Evolutionary conservation across 2,329 filamentous ascomycete genomes (phyloP).

Genomic region (Aspergillus cejpii): DNA sequence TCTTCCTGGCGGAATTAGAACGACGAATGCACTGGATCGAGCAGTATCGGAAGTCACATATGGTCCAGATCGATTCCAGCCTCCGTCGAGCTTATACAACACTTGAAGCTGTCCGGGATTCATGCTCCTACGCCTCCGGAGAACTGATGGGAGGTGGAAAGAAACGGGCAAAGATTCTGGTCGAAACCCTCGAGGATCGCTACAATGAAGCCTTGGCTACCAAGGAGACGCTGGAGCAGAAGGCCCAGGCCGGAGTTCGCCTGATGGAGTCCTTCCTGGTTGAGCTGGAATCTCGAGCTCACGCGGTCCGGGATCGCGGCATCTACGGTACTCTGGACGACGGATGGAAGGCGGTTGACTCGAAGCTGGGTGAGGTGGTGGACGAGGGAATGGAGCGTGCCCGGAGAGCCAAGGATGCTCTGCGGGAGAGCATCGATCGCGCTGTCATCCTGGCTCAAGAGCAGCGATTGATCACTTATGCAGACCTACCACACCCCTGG

Average conservation of each 20-base stretch:
- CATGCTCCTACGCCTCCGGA: slow-evolving; percentile 83
- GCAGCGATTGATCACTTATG: slow-evolving; percentile 76
- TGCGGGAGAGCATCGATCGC: slow-evolving; percentile 77
- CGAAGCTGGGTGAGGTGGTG: slow-evolving; percentile 67
- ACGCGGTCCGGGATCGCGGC: slow-evolving; percentile 71
- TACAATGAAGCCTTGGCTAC: slow-evolving; percentile 81
- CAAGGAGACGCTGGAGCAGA: slow-evolving; percentile 83
- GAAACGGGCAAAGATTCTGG: slow-evolving; percentile 75
- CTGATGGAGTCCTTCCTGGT: slow-evolving; percentile 77
- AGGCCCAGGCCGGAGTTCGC: slow-evolving; percentile 78
- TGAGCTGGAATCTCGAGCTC: slow-evolving; percentile 76
- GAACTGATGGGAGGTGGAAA: slow-evolving; percentile 83
- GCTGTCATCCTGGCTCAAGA: slow-evolving; percentile 70
- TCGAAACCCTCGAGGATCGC: slow-evolving; percentile 80
- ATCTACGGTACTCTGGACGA: slow-evolving; percentile 72
- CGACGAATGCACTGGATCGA: slow-evolving; percentile 82
- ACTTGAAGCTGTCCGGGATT: slow-evolving; percentile 74
- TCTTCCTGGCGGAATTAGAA: slow-evolving; percentile 69
- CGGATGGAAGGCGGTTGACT: slow-evolving; percentile 72
- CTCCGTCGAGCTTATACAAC: slow-evolving; percentile 80
- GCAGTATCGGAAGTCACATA: slow-evolving; percentile 72
- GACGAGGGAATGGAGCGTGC: slow-evolving; percentile 77
- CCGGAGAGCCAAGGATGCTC: slow-evolving; percentile 69
- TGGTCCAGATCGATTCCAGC: slow-evolving; percentile 73
- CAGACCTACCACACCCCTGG: slow-evolving; percentile 88